These are phyloP conservation scores for Xylogone sp. DNA, from an alignment of 2,329 filamentous ascomycete species.

Conservation along the genomic window DNA sequence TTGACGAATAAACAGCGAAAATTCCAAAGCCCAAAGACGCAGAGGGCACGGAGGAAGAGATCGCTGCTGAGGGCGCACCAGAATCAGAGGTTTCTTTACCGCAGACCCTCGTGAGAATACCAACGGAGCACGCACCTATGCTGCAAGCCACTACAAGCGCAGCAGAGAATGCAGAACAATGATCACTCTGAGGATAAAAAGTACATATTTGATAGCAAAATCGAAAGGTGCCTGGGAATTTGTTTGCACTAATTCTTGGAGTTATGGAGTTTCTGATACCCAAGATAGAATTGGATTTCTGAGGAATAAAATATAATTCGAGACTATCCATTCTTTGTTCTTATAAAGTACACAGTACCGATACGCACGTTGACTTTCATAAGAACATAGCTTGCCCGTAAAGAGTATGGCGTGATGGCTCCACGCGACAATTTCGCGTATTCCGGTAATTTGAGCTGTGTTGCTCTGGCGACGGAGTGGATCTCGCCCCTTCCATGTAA, in stretches of 20 bases:
- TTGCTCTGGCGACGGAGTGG: neutral
- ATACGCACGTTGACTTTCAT: too few relatives aligned
- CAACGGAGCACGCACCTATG: slow-evolving; percentile 70
- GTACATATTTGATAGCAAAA: neutral
- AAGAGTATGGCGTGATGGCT: neutral
- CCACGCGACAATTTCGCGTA: neutral
- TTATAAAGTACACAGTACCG: too few relatives aligned
- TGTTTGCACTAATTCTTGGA: neutral
- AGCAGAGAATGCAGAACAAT: slow-evolving; percentile 9
- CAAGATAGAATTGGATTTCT: neutral
- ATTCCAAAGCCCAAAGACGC: slow-evolving; percentile 56
- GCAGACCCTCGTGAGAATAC: slow-evolving; percentile 80
- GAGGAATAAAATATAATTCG: neutral
- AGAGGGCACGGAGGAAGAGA: slow-evolving; percentile 35
- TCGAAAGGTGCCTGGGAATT: neutral
- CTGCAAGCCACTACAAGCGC: slow-evolving; percentile 39
- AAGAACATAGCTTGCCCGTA: too few relatives aligned
- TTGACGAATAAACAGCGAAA: slow-evolving; percentile 50
- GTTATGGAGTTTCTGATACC: neutral
- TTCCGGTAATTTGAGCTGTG: neutral
- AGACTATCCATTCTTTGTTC: too few relatives aligned
- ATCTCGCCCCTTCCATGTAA: neutral
- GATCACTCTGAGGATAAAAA: neutral
- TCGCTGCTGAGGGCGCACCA: slow-evolving; percentile 33
- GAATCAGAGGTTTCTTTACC: slow-evolving; percentile 52